Base-by-base conservation (phyloP, 805 yeast genomes). In the Saccharomycopsis fermentans region DNA sequence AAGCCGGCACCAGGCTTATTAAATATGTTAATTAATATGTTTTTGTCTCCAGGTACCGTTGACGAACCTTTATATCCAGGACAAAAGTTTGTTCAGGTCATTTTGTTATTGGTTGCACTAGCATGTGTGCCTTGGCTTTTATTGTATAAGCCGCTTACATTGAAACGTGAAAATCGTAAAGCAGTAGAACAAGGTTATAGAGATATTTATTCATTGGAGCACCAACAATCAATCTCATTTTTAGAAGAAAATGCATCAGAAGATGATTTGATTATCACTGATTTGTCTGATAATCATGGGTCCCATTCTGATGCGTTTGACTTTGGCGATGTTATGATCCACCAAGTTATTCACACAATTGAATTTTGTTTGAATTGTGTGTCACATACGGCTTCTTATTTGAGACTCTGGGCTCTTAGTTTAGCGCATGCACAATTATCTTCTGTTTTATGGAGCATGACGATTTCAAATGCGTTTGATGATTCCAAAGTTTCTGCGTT, bases 291-390 rank as follows among this genome's bases (percentile, higher is more conserved):
- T 24, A 80, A 79, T 59, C 77, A 74, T 58, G 81, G 74, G 47
- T 81, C 74, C 56, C 82, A 74, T 52, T 78, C 78, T 63, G 81
- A 76, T 40, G 84, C 74, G 52, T 85, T 84, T 66, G 80, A 84
- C 62, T 88, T 92, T 69, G 97, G 97, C 53, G 99, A 92, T 67
- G 82, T 94, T 36, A 86, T 92, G 85, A 92, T 92, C 65, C 97
- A 92, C 72, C 99, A 92, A 73, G 96, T 92, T 26, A 92, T 92
- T 65, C 97, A 94, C 72, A 94, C 99, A 11, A 92, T 92, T 69
- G 99, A 92, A 77, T 92, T 94, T 74, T 92, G 99, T 69, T 79
- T 92, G 69, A 94, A 94, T 73, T 88, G 97, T 77, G 96, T 92
- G 35, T 89, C 97, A n/a, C 99, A 92, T 71, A 92, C 99, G 1